Evolutionary conservation across 352 stramenopile species (phyloP).

Genomic region (Globisporangium alternatum): DNA sequence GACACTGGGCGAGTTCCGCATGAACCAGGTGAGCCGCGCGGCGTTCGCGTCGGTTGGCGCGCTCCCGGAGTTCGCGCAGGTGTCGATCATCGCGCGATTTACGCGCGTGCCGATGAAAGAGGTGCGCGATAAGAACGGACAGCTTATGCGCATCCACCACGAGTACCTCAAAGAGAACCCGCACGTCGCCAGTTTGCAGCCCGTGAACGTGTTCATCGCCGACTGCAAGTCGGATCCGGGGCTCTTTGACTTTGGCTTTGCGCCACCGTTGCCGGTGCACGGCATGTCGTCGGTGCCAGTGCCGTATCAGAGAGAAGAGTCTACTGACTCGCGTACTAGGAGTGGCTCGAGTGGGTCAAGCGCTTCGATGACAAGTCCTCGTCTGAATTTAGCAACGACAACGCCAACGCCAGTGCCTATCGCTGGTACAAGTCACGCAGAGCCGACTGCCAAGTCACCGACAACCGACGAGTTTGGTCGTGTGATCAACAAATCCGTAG

Average conservation of each 20-base stretch:
- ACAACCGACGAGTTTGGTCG: conserved; percentile 58
- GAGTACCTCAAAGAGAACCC: conserved; percentile 80
- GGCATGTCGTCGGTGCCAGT: conserved; percentile 50
- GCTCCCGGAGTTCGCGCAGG: conserved; percentile 77
- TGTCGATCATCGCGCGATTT: conserved; percentile 68
- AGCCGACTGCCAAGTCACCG: conserved; percentile 15
- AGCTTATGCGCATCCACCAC: conserved; percentile 66
- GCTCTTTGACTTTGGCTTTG: conserved; percentile 70
- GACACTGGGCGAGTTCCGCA: conserved; percentile 39
- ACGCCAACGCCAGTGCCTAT: background rate
- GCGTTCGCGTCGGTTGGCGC: conserved; percentile 59
- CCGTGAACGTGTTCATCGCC: conserved; percentile 40
- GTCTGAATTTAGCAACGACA: background rate
- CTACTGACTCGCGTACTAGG: conserved; percentile 12
- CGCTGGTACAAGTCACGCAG: background rate
- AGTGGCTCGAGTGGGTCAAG: background rate
- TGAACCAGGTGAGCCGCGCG: conserved; percentile 73
- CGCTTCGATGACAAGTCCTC: background rate
- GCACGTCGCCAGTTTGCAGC: conserved; percentile 42
- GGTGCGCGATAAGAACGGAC: conserved; percentile 74
- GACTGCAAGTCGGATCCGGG: conserved; percentile 44
- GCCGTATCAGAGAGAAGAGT: conserved; percentile 47
- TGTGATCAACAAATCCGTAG: conserved; percentile 21
- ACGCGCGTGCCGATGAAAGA: conserved; percentile 53
- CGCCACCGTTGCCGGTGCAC: conserved; percentile 50